Evolutionary conservation across 2,329 filamentous ascomycete species (phyloP).

Genomic region (Trichoderma sp.): DNA sequence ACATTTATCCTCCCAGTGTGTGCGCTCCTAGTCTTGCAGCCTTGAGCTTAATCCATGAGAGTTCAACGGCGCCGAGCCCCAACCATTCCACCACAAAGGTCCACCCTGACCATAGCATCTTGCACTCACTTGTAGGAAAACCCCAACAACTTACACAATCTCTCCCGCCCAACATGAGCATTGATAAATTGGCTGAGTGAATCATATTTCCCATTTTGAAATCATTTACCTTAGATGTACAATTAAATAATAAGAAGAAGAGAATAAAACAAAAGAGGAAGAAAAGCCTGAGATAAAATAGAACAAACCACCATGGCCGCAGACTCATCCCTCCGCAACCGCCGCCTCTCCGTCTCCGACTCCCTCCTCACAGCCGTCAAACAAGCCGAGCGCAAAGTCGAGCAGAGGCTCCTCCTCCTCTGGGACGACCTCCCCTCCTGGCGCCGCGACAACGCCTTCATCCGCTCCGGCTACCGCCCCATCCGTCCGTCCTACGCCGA

Average conservation of each 20-base stretch:
- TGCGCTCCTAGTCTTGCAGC: background rate
- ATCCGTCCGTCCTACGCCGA: constrained; percentile 46
- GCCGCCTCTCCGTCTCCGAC: constrained; percentile 30
- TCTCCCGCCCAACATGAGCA: background rate
- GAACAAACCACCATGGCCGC: background rate
- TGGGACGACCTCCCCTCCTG: constrained; percentile 59
- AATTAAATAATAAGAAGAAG: background rate
- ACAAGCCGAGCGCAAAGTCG: constrained; percentile 40
- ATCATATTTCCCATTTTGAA: background rate
- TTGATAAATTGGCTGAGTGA: background rate
- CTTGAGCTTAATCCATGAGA: background rate
- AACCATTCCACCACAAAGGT: constrained; percentile 8
- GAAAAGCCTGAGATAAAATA: too few relatives aligned
- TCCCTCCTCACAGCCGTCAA: constrained; percentile 29
- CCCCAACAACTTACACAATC: constrained; percentile 6
- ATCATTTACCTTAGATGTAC: too few relatives aligned
- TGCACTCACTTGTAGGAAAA: background rate
- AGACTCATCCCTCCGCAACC: constrained; percentile 26
- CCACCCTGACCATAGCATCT: constrained; percentile 1
- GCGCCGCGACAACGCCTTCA: constrained; percentile 59
- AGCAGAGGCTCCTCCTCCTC: constrained; percentile 43
- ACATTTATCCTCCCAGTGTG: background rate
- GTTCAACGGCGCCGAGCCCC: constrained; percentile 5
- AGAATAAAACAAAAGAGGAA: background rate
- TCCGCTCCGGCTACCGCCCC: constrained; percentile 52